Base-by-base conservation (phyloP, 345 rosid genomes). In the Salix purpurea region DNA sequence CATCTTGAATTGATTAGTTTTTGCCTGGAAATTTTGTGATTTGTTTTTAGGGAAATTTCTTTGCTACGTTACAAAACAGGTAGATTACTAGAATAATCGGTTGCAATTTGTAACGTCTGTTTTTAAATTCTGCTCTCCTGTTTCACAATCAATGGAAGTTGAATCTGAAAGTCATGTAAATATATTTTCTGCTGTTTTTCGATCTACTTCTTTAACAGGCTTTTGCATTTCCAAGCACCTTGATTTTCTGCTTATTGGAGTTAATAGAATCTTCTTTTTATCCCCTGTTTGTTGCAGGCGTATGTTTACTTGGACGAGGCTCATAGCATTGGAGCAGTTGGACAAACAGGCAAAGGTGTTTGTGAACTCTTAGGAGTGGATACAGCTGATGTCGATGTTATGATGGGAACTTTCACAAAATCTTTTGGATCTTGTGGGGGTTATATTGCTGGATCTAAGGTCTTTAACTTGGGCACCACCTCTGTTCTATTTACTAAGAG, bases 391-490 rank as follows among this genome's bases (percentile, higher is more conserved):
- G 92, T 96, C 76, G 99, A 96, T 84, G 50, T 96, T 73, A 96
- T 96, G 99, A 96, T 96, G 99, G 98, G 99, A 90, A 96, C 97
- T 81, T 96, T 96, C 83, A 87, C 98, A 2, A 96, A 96, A 83
- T 93, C 99, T n/a, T 96, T 96, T 74, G 99, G 97, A 40, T 96
- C 99, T 54, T 93, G 91, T 81, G 99, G 99, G 75, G 99, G 99
- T 69, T 96, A 93, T 77, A 91, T 93, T 89, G 96, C 97, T 60
- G 98, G 95, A 76, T 96, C 97, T 58, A 90, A 93, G 98, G 99
- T 96, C 72, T 72, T 82, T 71, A 65, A 24, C 58, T 21, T 60
- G 26, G 24, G 44, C 76, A 50, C 23, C 76, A 50, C 23, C 37
- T 64, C 28, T 50, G 19, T 21, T 44, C 32, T 5, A 13, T 62